These are phyloP conservation scores for Dipteronia sinensis DNA, from an alignment of 345 rosid genomes.

Conservation along the genomic window DNA sequence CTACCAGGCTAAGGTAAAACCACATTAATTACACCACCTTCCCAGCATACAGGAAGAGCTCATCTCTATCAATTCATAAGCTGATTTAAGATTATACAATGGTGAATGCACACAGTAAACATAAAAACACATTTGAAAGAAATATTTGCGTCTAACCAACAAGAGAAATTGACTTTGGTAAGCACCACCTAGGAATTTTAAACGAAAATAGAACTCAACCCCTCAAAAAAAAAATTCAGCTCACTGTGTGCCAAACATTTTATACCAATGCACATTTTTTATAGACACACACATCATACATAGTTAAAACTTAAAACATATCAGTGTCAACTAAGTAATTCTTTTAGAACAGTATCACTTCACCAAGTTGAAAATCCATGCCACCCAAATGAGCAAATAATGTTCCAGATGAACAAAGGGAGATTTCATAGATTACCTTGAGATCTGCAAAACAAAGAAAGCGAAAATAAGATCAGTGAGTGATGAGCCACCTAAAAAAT, in stretches of 20 bases:
- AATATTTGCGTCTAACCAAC: not conserved
- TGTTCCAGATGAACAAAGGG: constrained; percentile 27
- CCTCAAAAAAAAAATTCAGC: not conserved
- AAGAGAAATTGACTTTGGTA: not conserved
- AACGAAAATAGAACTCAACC: not conserved
- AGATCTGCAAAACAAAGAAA: constrained; percentile 67
- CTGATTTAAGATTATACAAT: not conserved
- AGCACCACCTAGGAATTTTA: constrained; percentile 8
- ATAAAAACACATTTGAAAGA: not conserved
- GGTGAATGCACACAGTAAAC: not conserved
- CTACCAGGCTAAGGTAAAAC: not conserved
- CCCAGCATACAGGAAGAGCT: not conserved
- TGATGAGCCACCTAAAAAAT: not conserved
- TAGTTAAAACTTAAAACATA: not conserved
- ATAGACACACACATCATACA: not conserved
- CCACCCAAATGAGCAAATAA: constrained; percentile 22
- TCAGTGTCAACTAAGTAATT: not conserved
- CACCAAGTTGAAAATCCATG: constrained; percentile 18
- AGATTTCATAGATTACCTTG: constrained; percentile 73
- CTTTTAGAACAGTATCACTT: constrained; percentile 13
- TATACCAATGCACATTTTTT: not conserved
- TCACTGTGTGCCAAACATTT: not conserved
- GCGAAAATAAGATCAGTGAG: constrained; percentile 11
- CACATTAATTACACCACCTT: not conserved
- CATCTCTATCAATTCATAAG: not conserved